Evolutionary conservation across 306 rosid species (phyloP).

Genomic region (Carpinus viminea): DNA sequence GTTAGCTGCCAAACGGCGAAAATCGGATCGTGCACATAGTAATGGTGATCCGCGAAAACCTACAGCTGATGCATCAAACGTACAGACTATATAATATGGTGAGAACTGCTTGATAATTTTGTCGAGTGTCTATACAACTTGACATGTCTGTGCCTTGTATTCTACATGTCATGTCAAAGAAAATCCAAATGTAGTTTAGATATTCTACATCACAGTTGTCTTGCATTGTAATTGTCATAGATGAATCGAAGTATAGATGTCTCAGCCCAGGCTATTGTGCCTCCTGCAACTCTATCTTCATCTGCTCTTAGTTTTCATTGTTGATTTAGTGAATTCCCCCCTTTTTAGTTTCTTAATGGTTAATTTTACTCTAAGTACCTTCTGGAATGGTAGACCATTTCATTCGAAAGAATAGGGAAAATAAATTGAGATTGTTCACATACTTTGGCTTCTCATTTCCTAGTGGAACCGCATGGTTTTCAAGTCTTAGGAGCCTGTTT

Average conservation of each 20-base stretch:
- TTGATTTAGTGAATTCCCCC: neutral
- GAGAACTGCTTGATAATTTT: slow-evolving; percentile 25
- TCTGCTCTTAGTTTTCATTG: neutral
- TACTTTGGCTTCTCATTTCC: neutral
- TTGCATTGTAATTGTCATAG: slow-evolving; percentile 11
- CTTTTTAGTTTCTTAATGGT: neutral
- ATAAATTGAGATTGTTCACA: neutral
- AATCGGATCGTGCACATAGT: slow-evolving; percentile 33
- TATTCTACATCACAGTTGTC: slow-evolving; percentile 24
- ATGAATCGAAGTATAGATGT: neutral
- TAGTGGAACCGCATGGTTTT: neutral
- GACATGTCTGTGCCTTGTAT: slow-evolving; percentile 28
- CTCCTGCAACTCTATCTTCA: neutral
- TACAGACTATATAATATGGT: slow-evolving; percentile 32
- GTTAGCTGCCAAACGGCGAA: slow-evolving; percentile 46
- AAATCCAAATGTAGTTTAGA: slow-evolving; percentile 26
- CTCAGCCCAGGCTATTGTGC: neutral
- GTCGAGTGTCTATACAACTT: slow-evolving; percentile 7
- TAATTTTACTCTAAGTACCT: neutral
- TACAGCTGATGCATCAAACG: slow-evolving; percentile 18
- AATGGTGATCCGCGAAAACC: slow-evolving; percentile 25
- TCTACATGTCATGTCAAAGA: slow-evolving; percentile 30
- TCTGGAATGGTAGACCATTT: neutral
- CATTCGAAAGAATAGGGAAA: neutral
- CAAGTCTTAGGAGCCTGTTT: neutral